Conservation (phyloP, 805 yeast genomes). For the Wickerhamiella allomyrinae region DNA sequence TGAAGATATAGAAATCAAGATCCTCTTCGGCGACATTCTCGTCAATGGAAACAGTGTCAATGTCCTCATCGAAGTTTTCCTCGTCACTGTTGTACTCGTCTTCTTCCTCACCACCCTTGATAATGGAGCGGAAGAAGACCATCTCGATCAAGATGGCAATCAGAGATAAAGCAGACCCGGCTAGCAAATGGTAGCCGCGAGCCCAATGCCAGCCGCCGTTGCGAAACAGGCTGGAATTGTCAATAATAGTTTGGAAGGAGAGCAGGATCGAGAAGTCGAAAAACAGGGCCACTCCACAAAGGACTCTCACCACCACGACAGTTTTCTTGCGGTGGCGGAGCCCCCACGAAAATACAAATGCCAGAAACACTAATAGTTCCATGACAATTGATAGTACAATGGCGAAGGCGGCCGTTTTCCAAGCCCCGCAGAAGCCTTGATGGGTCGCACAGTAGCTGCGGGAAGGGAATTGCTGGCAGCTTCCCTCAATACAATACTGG, state of each 20-base stretch:
- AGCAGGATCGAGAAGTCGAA: constrained; percentile 12
- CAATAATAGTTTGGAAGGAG: constrained; percentile 13
- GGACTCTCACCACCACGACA: constrained; percentile 8
- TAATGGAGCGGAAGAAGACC: constrained; percentile 16
- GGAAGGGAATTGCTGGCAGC: constrained; percentile 16
- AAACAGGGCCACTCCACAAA: constrained; percentile 2
- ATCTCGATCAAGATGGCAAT: constrained; percentile 12
- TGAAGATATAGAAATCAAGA: constrained; percentile 17
- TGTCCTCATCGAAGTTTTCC: constrained; percentile 11
- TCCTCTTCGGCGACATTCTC: constrained; percentile 16
- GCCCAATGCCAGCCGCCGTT: constrained; percentile 17
- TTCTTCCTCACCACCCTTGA: constrained; percentile 13
- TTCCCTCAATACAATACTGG: constrained; percentile 2
- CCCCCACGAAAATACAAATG: constrained; percentile 13
- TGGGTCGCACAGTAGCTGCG: constrained; percentile 10
- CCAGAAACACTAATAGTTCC: constrained; percentile 11
- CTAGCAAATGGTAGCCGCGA: constrained; percentile 15
- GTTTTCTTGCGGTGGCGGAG: constrained; percentile 15
- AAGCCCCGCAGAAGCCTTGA: constrained; percentile 18
- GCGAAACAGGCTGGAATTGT: constrained; percentile 10
- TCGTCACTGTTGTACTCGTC: constrained; percentile 10
- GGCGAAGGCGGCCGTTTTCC: constrained; percentile 20
- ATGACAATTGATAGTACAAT: constrained; percentile 17
- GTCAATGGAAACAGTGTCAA: constrained; percentile 15
- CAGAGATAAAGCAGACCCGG: constrained; percentile 11